phyloP scores from a whole-genome alignment of 352 stramenopile species.

The Pythium oligandrum region DNA sequence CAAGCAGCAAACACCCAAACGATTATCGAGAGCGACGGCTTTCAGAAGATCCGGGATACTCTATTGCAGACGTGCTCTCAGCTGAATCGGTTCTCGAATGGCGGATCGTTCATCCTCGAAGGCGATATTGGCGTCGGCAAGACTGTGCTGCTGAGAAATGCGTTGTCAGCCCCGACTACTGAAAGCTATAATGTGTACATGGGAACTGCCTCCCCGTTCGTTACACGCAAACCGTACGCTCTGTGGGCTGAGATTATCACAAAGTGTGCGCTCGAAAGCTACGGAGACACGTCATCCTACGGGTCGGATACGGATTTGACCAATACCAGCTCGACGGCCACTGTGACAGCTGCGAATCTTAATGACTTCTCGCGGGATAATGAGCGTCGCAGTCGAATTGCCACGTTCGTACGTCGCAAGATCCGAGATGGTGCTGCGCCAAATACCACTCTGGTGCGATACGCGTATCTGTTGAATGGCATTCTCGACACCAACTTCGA shows the following conservation, averaged over 20 bases:
- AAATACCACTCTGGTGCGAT: constrained; percentile 65
- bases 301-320: no score
- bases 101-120: constrained; percentile 73
- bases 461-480: constrained; percentile 49
- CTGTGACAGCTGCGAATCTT: background rate
- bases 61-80: constrained; percentile 63
- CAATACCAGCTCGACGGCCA: constrained; percentile 5
- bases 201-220: constrained; percentile 69
- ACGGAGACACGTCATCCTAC: background rate
- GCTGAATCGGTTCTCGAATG: constrained; percentile 57
- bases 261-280: constrained; percentile 45
- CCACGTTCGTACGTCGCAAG: constrained; percentile 53
- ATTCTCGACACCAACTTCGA: constrained; percentile 74
- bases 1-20: constrained; percentile 33
- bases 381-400: constrained; percentile 46
- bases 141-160: constrained; percentile 65
- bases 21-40: constrained; percentile 67
- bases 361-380: constrained; percentile 26
- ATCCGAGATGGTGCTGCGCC: constrained; percentile 56
- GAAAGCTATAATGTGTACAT: constrained; percentile 54
- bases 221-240: constrained; percentile 71
- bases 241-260: constrained; percentile 77
- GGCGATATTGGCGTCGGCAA: constrained; percentile 84
- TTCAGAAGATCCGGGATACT: constrained; percentile 36
- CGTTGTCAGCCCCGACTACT: constrained; percentile 40